Evolutionary conservation across 1,284 basidiomycete genomes (phyloP).

Genomic region (Kalmanozyma brasiliensis): DNA sequence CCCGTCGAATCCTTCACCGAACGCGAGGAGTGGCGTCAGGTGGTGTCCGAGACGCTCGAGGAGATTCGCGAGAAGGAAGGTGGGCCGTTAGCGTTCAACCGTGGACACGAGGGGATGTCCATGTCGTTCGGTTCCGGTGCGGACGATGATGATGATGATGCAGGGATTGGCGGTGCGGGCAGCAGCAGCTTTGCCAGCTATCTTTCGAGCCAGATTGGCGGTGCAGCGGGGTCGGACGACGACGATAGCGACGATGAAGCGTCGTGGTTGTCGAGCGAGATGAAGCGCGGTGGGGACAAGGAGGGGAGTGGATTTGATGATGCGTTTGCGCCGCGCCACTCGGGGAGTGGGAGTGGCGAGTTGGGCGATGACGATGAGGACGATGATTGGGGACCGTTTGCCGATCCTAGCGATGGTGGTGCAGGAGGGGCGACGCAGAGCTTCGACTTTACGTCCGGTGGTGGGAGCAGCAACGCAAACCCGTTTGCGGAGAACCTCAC

Average conservation of each 20-base stretch:
- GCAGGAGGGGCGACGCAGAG: slow-evolving; percentile 14
- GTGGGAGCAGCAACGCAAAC: slow-evolving; percentile 17
- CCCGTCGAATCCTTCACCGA: slow-evolving; percentile 42
- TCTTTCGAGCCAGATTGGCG: slow-evolving; percentile 66
- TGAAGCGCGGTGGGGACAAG: slow-evolving; percentile 35
- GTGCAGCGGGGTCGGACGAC: slow-evolving; percentile 48
- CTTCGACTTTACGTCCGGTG: slow-evolving; percentile 35
- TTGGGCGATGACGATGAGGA: slow-evolving; percentile 52
- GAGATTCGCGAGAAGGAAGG: slow-evolving; percentile 64
- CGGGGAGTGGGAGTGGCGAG: slow-evolving; percentile 19
- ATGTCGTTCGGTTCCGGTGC: slow-evolving; percentile 52
- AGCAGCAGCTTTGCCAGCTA: slow-evolving; percentile 64
- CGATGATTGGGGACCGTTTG: slow-evolving; percentile 67
- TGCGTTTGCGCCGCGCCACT: slow-evolving; percentile 33
- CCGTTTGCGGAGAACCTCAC: slow-evolving; percentile 61
- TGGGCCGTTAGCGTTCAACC: slow-evolving; percentile 63
- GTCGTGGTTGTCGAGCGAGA: slow-evolving; percentile 55
- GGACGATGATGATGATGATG: slow-evolving; percentile 42
- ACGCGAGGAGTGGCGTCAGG: slow-evolving; percentile 62
- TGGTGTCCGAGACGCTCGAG: slow-evolving; percentile 60
- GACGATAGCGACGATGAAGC: slow-evolving; percentile 65
- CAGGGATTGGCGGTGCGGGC: slow-evolving; percentile 34
- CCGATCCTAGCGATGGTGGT: slow-evolving; percentile 46
- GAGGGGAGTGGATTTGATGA: slow-evolving; percentile 53
- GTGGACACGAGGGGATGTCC: slow-evolving; percentile 48